Evolutionary conservation across 768 basidiomycete genomes (phyloP), one percentile per base, ranked within the genome.

Genomic region (Tephrocybe sp.): DNA sequence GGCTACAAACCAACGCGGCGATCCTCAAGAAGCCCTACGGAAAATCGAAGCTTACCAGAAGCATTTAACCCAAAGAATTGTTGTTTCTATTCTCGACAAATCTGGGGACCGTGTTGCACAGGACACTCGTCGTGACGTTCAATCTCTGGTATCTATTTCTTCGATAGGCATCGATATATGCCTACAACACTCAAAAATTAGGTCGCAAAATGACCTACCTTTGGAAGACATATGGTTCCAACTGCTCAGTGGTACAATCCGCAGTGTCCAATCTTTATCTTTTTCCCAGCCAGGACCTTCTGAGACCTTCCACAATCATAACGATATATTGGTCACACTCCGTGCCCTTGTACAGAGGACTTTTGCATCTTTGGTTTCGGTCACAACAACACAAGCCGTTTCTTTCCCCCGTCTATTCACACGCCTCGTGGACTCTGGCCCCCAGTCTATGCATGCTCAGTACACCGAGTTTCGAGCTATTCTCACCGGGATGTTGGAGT

Each of bases 321-420:
- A 61, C 22, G 56, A 63, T 15, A 65, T 76, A 1, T 63, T 89
- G 34, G 69, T 76, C 2, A 66, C 74, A 10, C 67, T 97, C 40
- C 85, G 91, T 31, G 66, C 78, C 1, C 78, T 93, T 9, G 84
- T 97, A 8, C 93, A 94, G 61, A 79, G 81, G 43, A 93, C 91
- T 0, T 91, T 98, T 58, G 74, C 82, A 0, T 78, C 86, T 21
- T 78, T 99, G 40, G 84, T 97, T 16, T 86, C 91, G n/a, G 80
- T 87, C 40, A 86, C 86, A 39, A 86, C 91, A 0, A 82, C 87
- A 0, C 80, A 79, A 13, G 78, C 83, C 0, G 78, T 97, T 4
- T 95, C 94, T 0, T 95, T 99, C 64, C 94, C 97, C 19, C 81
- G 82, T 16, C 72, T 99, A 8, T 95, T 99, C 79, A 93, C 90